Evolutionary conservation across 495 filamentous ascomycete species (phyloP).

Genomic region (Neurospora africana): DNA sequence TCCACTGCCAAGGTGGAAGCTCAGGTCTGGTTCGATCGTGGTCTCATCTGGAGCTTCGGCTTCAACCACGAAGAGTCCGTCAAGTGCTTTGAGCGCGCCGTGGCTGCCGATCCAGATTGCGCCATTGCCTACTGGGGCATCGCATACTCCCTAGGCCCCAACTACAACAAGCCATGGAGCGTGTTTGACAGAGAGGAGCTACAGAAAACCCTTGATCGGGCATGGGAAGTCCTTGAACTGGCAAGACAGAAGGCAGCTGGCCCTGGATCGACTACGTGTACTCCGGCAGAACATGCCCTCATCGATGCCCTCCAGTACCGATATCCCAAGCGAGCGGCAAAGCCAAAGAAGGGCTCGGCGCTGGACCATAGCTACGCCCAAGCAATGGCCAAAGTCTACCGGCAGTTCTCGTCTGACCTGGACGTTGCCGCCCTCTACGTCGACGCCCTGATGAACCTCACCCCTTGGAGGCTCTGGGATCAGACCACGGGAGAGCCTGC

Average conservation of each 20-base stretch:
- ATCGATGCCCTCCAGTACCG: slow-evolving; percentile 45
- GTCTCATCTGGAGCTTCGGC: slow-evolving; percentile 51
- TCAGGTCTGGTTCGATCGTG: slow-evolving; percentile 52
- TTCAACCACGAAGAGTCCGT: slow-evolving; percentile 58
- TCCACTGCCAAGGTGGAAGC: slow-evolving; percentile 32
- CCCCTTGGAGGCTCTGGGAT: slow-evolving; percentile 60
- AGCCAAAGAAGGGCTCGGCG: slow-evolving; percentile 31
- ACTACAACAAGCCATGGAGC: slow-evolving; percentile 68
- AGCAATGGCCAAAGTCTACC: slow-evolving; percentile 50
- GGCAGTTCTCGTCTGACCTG: slow-evolving; percentile 42
- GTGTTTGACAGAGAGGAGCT: slow-evolving; percentile 52
- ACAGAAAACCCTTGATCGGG: slow-evolving; percentile 30
- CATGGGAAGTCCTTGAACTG: slow-evolving; percentile 31
- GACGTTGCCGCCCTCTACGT: slow-evolving; percentile 53
- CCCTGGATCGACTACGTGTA: slow-evolving; percentile 6
- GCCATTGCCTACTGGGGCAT: slow-evolving; percentile 60
- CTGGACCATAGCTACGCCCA: slow-evolving; percentile 50
- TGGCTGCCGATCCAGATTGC: slow-evolving; percentile 40
- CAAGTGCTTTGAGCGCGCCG: slow-evolving; percentile 49
- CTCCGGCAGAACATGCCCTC: slow-evolving; percentile 44
- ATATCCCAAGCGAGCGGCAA: slow-evolving; percentile 36
- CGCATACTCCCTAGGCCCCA: slow-evolving; percentile 54
- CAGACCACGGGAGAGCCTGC: slow-evolving; percentile 45
- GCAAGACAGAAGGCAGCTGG: slow-evolving; percentile 28
- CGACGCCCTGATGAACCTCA: slow-evolving; percentile 59